Evolutionary conservation across 345 rosid species (phyloP), one percentile per base, ranked within the genome.

Genomic region (Eucalyptus lansdowneana): DNA sequence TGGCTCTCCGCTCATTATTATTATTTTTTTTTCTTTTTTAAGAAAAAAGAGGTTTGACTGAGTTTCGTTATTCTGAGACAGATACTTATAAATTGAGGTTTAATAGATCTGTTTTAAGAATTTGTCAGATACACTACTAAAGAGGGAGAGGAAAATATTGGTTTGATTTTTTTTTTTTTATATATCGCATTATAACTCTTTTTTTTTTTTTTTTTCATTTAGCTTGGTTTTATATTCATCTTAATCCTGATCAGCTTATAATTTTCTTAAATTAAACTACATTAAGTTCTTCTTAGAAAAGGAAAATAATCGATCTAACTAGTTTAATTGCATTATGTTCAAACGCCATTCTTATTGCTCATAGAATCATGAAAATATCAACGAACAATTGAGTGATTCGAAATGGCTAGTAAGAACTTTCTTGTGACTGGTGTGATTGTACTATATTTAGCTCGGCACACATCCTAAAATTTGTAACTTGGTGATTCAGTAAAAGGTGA

Each of bases 401-500:
- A 0, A 53, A 53, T 7, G 56, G 2, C 56, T 53, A 2, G 1
- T 53, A 53, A 53, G 9, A 17, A 53, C 9, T 53, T 17, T 3
- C 0, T 53, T 0, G 9, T 53, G 9, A 53, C 9, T 0, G 0
- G 0, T 53, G 0, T 7, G 22, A 17, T 51, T 51, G 3, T 16
- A 51, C 21, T 51, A 16, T 0, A 51, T 0, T 16, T 51, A 6
- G 2, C 9, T 51, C 1, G 1, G 1, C 24, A 53, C 2, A 53
- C 24, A 53, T 53, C 4, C 4, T 53, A 53, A 53, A 53, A 53
- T 53, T 17, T 53, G 22, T 53, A 53, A 53, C 22, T 53, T 51
- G 56, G 56, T 51, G 4, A 51, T 51, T 51, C 0, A 51, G 1
- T 17, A 51, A 17, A 51, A 90, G 22, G 24, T 17, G 56, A 17